phyloP scores from a whole-genome alignment of 2,329 filamentous ascomycete species.

The Nothophaeocryptopus gaeumannii region DNA sequence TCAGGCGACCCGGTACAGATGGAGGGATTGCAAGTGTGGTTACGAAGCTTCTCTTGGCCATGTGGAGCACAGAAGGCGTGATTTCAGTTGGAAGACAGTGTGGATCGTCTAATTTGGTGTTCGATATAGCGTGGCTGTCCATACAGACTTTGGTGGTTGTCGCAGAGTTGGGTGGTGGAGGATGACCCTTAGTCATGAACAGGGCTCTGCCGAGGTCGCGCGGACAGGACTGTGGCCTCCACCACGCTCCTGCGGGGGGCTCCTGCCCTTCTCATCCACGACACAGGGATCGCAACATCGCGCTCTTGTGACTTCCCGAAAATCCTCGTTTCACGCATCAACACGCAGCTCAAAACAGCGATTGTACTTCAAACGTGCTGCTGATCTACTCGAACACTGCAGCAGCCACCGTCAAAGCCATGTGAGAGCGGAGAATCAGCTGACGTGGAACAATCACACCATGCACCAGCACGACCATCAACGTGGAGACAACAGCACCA shows the following conservation, averaged over 20 bases:
- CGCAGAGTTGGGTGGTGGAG: too few species aligned
- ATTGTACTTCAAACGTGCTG: too few species aligned
- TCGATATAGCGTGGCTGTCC: too few species aligned
- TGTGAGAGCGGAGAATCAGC: neutral
- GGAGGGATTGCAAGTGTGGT: neutral
- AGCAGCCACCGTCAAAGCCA: too few species aligned
- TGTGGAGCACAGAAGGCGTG: conserved; percentile 14
- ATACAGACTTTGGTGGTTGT: too few species aligned
- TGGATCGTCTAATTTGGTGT: too few species aligned
- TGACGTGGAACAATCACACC: conserved; percentile 2
- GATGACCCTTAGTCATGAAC: too few species aligned
- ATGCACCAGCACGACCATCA: neutral
- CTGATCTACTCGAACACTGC: too few species aligned
- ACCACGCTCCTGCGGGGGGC: neutral
- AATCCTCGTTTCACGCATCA: too few species aligned
- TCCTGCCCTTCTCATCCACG: neutral
- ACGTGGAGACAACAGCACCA: conserved; percentile 3
- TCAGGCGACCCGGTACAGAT: too few species aligned
- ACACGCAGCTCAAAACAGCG: too few species aligned
- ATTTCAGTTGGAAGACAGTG: neutral
- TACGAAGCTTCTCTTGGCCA: neutral
- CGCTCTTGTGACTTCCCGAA: neutral
- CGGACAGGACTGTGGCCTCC: neutral
- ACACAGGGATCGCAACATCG: conserved; percentile 1
- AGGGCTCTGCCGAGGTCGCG: too few species aligned